Evolutionary conservation across 139 green algal genomes (phyloP), one percentile per base, ranked within the genome.

Genomic region (Tetradesmus lagerheimii): DNA sequence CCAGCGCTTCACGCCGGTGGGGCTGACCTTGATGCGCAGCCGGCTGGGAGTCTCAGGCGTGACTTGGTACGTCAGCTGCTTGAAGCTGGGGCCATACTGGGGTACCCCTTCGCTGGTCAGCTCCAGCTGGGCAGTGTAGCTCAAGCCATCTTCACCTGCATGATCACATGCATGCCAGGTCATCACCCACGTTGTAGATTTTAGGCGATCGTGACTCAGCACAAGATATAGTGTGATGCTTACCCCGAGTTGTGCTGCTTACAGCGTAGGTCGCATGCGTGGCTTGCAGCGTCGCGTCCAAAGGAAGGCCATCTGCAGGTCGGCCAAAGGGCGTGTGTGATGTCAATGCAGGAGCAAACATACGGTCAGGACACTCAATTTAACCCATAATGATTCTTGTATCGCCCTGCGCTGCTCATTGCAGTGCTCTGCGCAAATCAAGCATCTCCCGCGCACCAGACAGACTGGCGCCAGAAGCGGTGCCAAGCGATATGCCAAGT

Each of bases 1-100:
- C 85, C 85, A 89, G 11, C 85, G n/a, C 15, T 47, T 27, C 41
- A 35, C 27, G 23, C 74, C 71, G 25, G 35, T n/a, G 23, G 85
- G 85, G 15, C 53, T 83, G 74, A 89, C 35, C 41, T 38, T 77
- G n/a, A 89, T 25, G 20, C 41, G 85, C 71, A 89, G 85, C 12
- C 85, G 29, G 25, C n/a, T 62, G 29, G 47, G 23, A 20, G 85
- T 84, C 74, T 89, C 85, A 4, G 85, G 85, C 14, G 27, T n/a
- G 4, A 84, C 47, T 6, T 83, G 16, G 23, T 57, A 38, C 4
- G 38, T 38, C 2, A 89, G 85, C 27, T 89, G 12, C 45, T 74
- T 35, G 29, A 89, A 89, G 85, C 85, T 83, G 16, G 85, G 43
- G 18, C 85, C 85, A 31, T 84, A 89, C 47, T 89, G 39, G 8